Conservation (phyloP, 169 alveolate species). For the Plasmodium coatneyi region DNA sequence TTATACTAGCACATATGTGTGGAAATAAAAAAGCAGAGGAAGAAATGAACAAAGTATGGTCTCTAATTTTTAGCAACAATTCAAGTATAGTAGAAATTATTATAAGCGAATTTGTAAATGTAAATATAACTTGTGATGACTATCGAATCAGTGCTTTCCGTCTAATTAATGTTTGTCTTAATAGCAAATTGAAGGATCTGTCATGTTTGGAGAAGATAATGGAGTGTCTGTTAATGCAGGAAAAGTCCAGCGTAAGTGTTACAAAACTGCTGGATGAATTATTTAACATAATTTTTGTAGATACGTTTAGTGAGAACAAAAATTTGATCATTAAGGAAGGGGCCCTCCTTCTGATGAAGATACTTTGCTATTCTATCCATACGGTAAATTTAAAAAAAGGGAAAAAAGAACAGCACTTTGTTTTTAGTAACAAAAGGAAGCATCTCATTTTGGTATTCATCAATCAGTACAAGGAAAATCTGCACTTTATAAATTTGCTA, state of each 20-base stretch:
- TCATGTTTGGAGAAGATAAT: slow-evolving; percentile 63
- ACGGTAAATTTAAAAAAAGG: slow-evolving; percentile 52
- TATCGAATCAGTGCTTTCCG: slow-evolving; percentile 70
- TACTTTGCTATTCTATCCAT: slow-evolving; percentile 38
- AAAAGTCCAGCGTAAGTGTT: slow-evolving; percentile 21
- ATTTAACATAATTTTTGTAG: slow-evolving; percentile 62
- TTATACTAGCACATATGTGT: slow-evolving; percentile 81
- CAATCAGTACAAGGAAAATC: slow-evolving; percentile 51
- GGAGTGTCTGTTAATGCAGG: slow-evolving; percentile 56
- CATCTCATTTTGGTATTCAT: slow-evolving; percentile 48
- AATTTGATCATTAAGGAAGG: slow-evolving; percentile 67
- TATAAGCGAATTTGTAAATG: slow-evolving; percentile 77
- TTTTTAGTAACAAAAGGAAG: slow-evolving; percentile 54
- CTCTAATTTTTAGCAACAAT: slow-evolving; percentile 84
- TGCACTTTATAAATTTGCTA: slow-evolving; percentile 43
- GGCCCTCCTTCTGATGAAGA: slow-evolving; percentile 58
- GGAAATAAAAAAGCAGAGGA: slow-evolving; percentile 79
- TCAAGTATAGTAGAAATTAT: slow-evolving; percentile 83
- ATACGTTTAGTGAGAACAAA: slow-evolving; percentile 59
- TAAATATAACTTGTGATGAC: slow-evolving; percentile 51
- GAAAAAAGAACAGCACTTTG: slow-evolving; percentile 38
- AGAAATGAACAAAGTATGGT: slow-evolving; percentile 83
- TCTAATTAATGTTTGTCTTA: slow-evolving; percentile 30
- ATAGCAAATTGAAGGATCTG: slow-evolving; percentile 68
- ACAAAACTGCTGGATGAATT: slow-evolving; percentile 55